These are phyloP conservation scores for Hypoxylon rubiginosum DNA, from an alignment of 2,329 filamentous ascomycete genomes.

Conservation along the genomic window DNA sequence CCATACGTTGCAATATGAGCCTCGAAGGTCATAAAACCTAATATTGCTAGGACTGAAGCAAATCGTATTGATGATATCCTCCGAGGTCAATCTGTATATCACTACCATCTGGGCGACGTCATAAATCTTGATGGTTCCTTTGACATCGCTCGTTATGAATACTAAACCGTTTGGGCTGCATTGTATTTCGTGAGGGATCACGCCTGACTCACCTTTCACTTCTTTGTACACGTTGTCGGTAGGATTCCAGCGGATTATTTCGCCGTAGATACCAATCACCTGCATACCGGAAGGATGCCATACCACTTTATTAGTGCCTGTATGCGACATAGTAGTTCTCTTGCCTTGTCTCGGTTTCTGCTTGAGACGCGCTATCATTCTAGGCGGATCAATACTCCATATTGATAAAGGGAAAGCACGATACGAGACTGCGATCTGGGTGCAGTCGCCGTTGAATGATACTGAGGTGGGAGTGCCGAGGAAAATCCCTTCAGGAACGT, in stretches of 20 bases:
- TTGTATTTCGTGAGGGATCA: conserved; percentile 28
- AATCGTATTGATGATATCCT: conserved; percentile 32
- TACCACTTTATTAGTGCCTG: conserved; percentile 24
- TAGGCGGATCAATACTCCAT: conserved; percentile 41
- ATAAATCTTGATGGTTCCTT: conserved; percentile 41
- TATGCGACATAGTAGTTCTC: conserved; percentile 21
- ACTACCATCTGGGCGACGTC: conserved; percentile 35
- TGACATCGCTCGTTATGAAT: conserved; percentile 36
- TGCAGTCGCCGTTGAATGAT: conserved; percentile 39
- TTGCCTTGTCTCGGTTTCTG: conserved; percentile 19
- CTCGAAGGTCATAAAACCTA: conserved; percentile 43
- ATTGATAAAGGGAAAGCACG: conserved; percentile 34
- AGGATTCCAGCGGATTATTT: conserved; percentile 47
- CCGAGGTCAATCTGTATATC: conserved; percentile 40
- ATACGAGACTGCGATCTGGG: conserved; percentile 39
- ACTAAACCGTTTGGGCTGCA: conserved; percentile 36
- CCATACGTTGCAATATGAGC: conserved; percentile 44
- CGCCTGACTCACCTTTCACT: conserved; percentile 23
- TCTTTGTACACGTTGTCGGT: conserved; percentile 41
- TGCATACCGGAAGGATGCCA: conserved; percentile 44
- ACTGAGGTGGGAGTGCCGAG: conserved; percentile 32
- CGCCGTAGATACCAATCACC: conserved; percentile 45
- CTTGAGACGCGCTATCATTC: conserved; percentile 40
- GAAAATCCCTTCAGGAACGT: conserved; percentile 27
- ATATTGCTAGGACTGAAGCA: conserved; percentile 37